Base-by-base conservation (phyloP, 2,329 filamentous ascomycete genomes). In the Colletotrichum australisinense region DNA sequence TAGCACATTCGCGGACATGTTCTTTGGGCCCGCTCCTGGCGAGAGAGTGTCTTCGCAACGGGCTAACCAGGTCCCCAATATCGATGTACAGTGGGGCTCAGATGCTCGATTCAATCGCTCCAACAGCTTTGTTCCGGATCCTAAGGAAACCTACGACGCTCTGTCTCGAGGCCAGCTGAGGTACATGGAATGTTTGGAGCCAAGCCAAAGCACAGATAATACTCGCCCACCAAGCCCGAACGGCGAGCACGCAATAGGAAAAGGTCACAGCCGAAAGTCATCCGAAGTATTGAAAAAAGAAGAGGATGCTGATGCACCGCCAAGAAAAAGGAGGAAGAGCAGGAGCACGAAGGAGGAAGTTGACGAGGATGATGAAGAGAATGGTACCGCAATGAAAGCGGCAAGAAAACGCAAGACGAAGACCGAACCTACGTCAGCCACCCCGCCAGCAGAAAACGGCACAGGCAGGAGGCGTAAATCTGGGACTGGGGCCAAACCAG, bases 81-180 rank as follows among this genome's bases (percentile, higher is more conserved):
- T 69, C 19, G 86, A 88, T 65, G 85, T 93, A 57, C 88, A 89
- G 74, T 94, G 91, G 89, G 93, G 93, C 11, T 93, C 93, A 1
- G 93, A 94, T 80, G 80, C 87, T n/a, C 89, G 85, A 70, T 94
- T 94, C 79, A 87, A 84, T 74, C 81, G 83, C 26, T 80, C 86
- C 6, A 88, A 90, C 76, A 87, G 86, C n/a, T 94, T 92, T 77
- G 83, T 89, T 7, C 88, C 91, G 1, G 84, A 85, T 11, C 85
- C 87, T 7, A 87, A 89, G 76, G 90, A 92, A 49, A 89, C 89
- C 3, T 85, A 86, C 38, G 90, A 92, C 72, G 86, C 88, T 14
- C 81, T 91, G 38, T 87, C 89, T 49, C 86, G 88, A 73, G 85
- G 87, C 42, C 85, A 91, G 56, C 81, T 92, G 19, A 86, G 88